A percentile compares a stretch with the other conserved stretches of the same genome.
phyloP scores from a whole-genome alignment of 305 asterid genomes.

The Fraxinus sp. region DNA sequence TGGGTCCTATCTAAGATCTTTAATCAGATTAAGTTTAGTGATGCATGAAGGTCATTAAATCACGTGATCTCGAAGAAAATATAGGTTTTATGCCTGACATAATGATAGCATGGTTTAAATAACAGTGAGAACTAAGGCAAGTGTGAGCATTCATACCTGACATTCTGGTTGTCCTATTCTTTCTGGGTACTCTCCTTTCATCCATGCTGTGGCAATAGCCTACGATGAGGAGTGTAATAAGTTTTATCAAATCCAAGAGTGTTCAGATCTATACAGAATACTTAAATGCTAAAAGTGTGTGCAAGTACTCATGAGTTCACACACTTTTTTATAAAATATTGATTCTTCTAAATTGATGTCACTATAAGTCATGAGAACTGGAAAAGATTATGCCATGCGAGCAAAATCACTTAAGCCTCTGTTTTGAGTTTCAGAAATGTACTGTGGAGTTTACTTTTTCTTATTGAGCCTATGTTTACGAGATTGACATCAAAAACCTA shows the following conservation, averaged over 20 bases:
- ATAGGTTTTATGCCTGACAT: not conserved
- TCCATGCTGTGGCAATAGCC: constrained; percentile 94
- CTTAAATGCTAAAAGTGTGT: not conserved
- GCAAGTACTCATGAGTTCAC: not conserved
- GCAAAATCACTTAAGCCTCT: not conserved
- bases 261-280: not conserved
- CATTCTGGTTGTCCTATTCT: constrained; percentile 94
- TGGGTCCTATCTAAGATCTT: constrained; percentile 1
- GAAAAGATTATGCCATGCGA: not conserved
- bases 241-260: constrained; percentile 12
- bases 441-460: not conserved
- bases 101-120: not conserved
- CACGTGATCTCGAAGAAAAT: not conserved
- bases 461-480: not conserved
- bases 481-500: not conserved
- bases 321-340: not conserved
- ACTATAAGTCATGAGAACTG: not conserved
- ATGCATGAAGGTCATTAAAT: not conserved
- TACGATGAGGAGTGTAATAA: constrained; percentile 32
- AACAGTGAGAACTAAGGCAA: constrained; percentile 11
- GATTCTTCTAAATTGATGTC: not conserved
- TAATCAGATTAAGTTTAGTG: not conserved
- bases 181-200: constrained; percentile 98
- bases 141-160: constrained; percentile 50
- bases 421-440: not conserved